These are phyloP conservation scores for Furcasterigmium sp. DNA, from an alignment of 2,329 filamentous ascomycete genomes.

Conservation along the genomic window DNA sequence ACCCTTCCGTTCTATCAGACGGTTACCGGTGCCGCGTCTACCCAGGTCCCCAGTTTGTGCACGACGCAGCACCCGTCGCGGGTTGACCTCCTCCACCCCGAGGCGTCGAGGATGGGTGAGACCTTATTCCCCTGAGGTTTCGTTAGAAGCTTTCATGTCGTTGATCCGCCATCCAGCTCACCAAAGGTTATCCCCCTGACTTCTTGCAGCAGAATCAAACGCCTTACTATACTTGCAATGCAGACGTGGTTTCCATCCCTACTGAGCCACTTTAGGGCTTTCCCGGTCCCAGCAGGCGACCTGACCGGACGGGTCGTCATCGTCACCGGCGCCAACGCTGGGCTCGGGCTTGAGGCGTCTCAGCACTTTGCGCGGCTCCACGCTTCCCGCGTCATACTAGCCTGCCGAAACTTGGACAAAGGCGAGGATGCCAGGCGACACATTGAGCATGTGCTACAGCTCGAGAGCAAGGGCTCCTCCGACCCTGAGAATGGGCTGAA, in stretches of 20 bases:
- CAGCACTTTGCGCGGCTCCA: slow-evolving; percentile 32
- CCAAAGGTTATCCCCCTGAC: no score
- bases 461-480: background rate
- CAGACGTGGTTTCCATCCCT: slow-evolving; percentile 4
- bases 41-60: background rate
- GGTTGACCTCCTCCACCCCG: no score
- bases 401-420: slow-evolving; percentile 30
- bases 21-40: no score
- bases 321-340: slow-evolving; percentile 37
- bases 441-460: slow-evolving; percentile 23
- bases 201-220: background rate
- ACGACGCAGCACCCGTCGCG: background rate
- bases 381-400: slow-evolving; percentile 36
- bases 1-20: no score
- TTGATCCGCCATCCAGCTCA: no score
- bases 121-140: no score
- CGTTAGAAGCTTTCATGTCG: no score
- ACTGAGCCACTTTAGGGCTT: slow-evolving; percentile 15
- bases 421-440: slow-evolving; percentile 32
- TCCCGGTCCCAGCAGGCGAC: slow-evolving; percentile 24
- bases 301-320: slow-evolving; percentile 30
- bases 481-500: background rate
- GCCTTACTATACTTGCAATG: background rate
- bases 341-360: slow-evolving; percentile 35
- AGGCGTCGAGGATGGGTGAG: no score